Conservation (phyloP, 2,329 filamentous ascomycete genomes). For the Botryotinia calthae region DNA sequence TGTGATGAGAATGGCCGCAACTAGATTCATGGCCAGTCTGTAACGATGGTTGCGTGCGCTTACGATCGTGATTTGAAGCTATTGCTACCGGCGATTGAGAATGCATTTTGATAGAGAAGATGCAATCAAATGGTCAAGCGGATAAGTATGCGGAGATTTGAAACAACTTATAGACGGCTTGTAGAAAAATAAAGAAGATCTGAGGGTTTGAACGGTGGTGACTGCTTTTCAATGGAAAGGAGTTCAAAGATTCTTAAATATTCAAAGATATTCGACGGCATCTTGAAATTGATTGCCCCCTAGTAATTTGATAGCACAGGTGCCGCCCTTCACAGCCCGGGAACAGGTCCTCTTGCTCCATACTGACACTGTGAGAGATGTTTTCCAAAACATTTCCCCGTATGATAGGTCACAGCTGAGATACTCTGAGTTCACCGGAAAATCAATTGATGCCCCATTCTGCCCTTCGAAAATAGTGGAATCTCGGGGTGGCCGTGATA, state of each 20-base stretch:
- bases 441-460: background rate
- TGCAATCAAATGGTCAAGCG: background rate
- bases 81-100: background rate
- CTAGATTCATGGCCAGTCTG: background rate
- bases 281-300: background rate
- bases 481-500: conserved; percentile 5
- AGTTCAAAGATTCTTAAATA: background rate
- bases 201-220: background rate
- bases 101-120: background rate
- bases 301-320: background rate
- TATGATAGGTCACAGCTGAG: background rate
- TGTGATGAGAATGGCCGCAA: background rate
- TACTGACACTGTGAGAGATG: background rate
- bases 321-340: background rate
- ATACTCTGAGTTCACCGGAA: background rate
- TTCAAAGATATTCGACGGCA: background rate
- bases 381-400: background rate
- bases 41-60: background rate
- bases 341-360: background rate
- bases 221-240: background rate
- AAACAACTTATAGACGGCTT: no score
- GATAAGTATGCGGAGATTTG: background rate
- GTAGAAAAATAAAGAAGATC: background rate
- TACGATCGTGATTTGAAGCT: background rate
- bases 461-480: background rate